Evolutionary conservation across 1,139 yeast genomes (phyloP).

Genomic region (Hansenula anomala): DNA sequence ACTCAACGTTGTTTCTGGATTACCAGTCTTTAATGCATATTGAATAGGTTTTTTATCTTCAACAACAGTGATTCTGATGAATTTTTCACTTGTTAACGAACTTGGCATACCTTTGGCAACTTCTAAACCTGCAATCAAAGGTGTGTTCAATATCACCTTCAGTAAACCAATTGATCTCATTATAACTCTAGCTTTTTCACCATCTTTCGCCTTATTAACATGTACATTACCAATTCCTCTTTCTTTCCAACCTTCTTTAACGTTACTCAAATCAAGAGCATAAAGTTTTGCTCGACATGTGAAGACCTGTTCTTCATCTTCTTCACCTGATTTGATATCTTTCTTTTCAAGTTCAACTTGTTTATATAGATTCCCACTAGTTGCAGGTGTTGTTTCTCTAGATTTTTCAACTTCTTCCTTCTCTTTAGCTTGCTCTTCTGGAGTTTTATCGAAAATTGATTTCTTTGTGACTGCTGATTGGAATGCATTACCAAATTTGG

Average conservation of each 20-base stretch:
- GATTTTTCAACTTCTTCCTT: constrained; percentile 10
- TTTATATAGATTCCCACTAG: constrained; percentile 12
- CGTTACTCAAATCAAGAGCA: constrained; percentile 59
- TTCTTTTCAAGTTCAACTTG: constrained; percentile 37
- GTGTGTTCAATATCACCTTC: constrained; percentile 75
- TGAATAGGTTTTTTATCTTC: constrained; percentile 69
- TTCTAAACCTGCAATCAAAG: constrained; percentile 54
- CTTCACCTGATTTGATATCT: constrained; percentile 82
- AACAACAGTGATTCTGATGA: constrained; percentile 59
- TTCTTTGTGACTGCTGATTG: constrained; percentile 43
- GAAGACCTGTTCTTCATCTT: constrained; percentile 67
- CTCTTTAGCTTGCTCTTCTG: constrained; percentile 12
- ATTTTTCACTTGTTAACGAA: constrained; percentile 76
- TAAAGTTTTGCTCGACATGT: constrained; percentile 76
- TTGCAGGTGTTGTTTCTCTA: constrained; percentile 9
- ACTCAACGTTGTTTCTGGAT: constrained; percentile 54
- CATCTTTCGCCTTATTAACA: constrained; percentile 48
- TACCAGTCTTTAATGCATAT: constrained; percentile 72
- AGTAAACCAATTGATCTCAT: constrained; percentile 91
- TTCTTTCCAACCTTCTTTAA: constrained; percentile 88
- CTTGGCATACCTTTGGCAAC: constrained; percentile 79
- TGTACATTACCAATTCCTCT: constrained; percentile 87
- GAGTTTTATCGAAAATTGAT: constrained; percentile 45
- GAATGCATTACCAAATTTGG: constrained; percentile 57
- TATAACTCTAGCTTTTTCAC: constrained; percentile 49